phyloP scores from a whole-genome alignment of 2,329 filamentous ascomycete genomes.

The Sclerotinia trifoliorum region DNA sequence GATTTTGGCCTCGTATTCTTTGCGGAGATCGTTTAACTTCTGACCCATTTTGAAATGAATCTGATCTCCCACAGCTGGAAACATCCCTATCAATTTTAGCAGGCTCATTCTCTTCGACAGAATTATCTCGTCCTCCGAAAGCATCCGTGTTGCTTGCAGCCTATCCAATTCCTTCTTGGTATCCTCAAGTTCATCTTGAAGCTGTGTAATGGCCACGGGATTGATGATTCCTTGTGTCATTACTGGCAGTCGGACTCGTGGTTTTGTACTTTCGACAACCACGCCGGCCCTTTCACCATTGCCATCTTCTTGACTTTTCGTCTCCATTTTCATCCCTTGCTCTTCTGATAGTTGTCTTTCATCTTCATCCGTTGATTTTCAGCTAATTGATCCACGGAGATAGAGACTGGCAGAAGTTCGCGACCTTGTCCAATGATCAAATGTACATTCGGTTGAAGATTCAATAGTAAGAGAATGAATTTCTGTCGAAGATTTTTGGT shows the following conservation, averaged over 20 bases:
- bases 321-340: not conserved
- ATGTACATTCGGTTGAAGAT: conserved; percentile 64
- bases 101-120: not conserved
- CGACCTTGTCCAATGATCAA: conserved; percentile 54
- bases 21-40: not conserved
- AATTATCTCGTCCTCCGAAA: not conserved
- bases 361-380: not conserved
- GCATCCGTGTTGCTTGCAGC: not conserved
- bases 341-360: not conserved
- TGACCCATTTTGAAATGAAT: not conserved
- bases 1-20: not conserved
- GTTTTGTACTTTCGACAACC: not conserved
- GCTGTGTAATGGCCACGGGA: not conserved
- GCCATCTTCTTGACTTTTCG: not conserved
- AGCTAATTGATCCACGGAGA: conserved; percentile 48
- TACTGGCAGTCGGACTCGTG: conserved; percentile 12
- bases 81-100: not conserved
- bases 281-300: too few relatives aligned
- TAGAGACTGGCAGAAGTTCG: conserved; percentile 62
- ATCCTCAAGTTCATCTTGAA: conserved; percentile 18
- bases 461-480: conserved; percentile 62
- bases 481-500: conserved; percentile 53
- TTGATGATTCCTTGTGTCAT: conserved; percentile 2
- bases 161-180: not conserved
- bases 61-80: not conserved